Percentiles rank a stretch among this genome's conserved stretches.
Conservation (phyloP, 2,329 filamentous ascomycete genomes). For the Paraconiothyrium brasiliense region DNA sequence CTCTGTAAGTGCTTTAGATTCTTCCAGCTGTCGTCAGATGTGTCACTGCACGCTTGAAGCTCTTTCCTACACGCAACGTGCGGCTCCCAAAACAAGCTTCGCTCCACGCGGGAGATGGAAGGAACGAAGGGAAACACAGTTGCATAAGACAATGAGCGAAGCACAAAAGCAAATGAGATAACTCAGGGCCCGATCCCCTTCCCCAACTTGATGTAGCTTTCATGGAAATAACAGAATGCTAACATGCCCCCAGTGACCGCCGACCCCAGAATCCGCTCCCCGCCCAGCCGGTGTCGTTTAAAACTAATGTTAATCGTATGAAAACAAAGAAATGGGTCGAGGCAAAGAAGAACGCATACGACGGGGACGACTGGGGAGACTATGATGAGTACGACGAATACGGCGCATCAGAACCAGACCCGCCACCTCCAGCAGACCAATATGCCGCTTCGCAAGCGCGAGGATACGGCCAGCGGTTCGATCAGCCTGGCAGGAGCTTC, state of each 20-base stretch:
- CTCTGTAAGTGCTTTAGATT: conserved; percentile 43
- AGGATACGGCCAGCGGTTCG: conserved; percentile 50
- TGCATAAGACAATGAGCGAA: background rate
- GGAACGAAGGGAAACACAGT: background rate
- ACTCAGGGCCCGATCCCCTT: background rate
- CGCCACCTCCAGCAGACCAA: conserved; percentile 51
- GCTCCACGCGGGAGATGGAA: background rate
- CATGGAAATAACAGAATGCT: background rate
- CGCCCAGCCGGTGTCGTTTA: conserved; percentile 68
- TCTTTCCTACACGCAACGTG: background rate
- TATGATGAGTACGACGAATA: conserved; percentile 66
- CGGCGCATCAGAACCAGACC: conserved; percentile 58
- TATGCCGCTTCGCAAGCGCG: conserved; percentile 51
- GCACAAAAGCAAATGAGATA: too few relatives aligned
- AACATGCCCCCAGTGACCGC: conserved; percentile 34
- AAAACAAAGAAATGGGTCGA: conserved; percentile 97
- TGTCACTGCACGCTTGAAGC: background rate
- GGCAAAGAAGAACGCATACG: conserved; percentile 85
- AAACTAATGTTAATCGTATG: conserved; percentile 84
- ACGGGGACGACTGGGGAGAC: conserved; percentile 92
- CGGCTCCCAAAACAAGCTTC: too few relatives aligned
- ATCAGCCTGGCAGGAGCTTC: conserved; percentile 47
- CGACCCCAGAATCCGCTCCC: conserved; percentile 35
- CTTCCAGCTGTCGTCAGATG: background rate
- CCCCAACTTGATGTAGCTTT: background rate